phyloP scores from a whole-genome alignment of 805 yeast genomes.

The Naumovozyma baii region DNA sequence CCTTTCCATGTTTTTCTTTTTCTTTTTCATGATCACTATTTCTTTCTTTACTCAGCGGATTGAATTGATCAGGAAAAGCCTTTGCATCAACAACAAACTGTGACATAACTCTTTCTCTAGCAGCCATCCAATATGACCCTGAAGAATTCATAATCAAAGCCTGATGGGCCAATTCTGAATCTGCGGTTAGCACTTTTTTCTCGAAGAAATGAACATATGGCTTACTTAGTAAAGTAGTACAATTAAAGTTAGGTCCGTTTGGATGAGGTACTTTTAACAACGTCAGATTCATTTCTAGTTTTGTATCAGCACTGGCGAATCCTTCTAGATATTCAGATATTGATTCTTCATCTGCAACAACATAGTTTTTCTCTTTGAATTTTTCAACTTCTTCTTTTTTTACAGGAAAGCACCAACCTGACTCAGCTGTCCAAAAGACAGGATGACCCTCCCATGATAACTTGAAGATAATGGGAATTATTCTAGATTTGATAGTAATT shows the following conservation, averaged over 20 bases:
- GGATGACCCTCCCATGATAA: conserved; percentile 83
- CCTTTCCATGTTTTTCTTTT: conserved; percentile 1
- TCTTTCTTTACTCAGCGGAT: conserved; percentile 6
- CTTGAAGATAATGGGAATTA: conserved; percentile 65
- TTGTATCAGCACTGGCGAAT: not conserved
- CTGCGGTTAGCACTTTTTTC: conserved; percentile 60
- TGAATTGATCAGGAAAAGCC: conserved; percentile 22
- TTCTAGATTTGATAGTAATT: conserved; percentile 62
- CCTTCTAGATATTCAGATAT: conserved; percentile 8
- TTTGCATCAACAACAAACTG: conserved; percentile 72
- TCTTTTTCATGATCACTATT: not conserved
- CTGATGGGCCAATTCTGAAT: conserved; percentile 59
- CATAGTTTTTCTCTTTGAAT: conserved; percentile 31
- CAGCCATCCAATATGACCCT: conserved; percentile 89
- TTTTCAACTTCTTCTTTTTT: conserved; percentile 25
- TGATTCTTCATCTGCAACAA: conserved; percentile 16
- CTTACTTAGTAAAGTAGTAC: conserved; percentile 72
- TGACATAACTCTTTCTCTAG: conserved; percentile 69
- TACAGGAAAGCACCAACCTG: conserved; percentile 86
- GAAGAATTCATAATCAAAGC: conserved; percentile 69
- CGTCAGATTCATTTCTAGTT: conserved; percentile 1
- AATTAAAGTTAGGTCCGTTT: conserved; percentile 64
- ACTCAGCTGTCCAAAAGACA: conserved; percentile 61
- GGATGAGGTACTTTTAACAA: conserved; percentile 80
- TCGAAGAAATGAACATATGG: conserved; percentile 64